These are phyloP conservation scores for Fusarium zealandicum DNA, from an alignment of 2,329 filamentous ascomycete genomes.

Conservation along the genomic window DNA sequence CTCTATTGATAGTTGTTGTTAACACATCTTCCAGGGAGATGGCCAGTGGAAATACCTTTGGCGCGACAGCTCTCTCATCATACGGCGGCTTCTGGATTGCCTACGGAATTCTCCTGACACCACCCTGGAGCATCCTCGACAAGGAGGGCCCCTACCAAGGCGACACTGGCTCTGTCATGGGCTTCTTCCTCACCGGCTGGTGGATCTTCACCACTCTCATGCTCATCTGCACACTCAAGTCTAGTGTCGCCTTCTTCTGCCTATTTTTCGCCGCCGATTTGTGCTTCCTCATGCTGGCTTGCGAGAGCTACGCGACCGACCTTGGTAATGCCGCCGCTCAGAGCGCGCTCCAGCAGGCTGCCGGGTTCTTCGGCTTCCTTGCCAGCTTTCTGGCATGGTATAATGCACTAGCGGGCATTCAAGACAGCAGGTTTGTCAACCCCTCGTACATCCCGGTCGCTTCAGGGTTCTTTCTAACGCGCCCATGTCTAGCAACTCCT, in stretches of 20 bases:
- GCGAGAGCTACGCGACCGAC: constrained; percentile 64
- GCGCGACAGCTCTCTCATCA: constrained; percentile 79
- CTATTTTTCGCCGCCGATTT: constrained; percentile 80
- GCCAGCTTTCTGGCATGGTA: constrained; percentile 86
- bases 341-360: constrained; percentile 67
- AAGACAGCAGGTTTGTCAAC: constrained; percentile 63
- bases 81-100: constrained; percentile 86
- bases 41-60: constrained; percentile 85
- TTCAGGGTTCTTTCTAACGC: constrained; percentile 42
- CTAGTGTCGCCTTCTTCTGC: constrained; percentile 77
- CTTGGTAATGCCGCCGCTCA: constrained; percentile 57
- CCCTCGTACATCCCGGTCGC: constrained; percentile 11
- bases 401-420: constrained; percentile 81
- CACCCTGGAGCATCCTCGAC: constrained; percentile 65
- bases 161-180: constrained; percentile 63
- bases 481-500: constrained; percentile 67
- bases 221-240: constrained; percentile 75
- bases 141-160: constrained; percentile 54
- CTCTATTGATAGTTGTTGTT: neutral
- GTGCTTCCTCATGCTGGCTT: constrained; percentile 74
- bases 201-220: constrained; percentile 83
- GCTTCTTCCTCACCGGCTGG: constrained; percentile 79
- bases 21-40: constrained; percentile 69
- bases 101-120: constrained; percentile 75
- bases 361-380: constrained; percentile 78